These are phyloP conservation scores for Multifurca ochricompacta DNA, from an alignment of 768 basidiomycete genomes.

Conservation along the genomic window DNA sequence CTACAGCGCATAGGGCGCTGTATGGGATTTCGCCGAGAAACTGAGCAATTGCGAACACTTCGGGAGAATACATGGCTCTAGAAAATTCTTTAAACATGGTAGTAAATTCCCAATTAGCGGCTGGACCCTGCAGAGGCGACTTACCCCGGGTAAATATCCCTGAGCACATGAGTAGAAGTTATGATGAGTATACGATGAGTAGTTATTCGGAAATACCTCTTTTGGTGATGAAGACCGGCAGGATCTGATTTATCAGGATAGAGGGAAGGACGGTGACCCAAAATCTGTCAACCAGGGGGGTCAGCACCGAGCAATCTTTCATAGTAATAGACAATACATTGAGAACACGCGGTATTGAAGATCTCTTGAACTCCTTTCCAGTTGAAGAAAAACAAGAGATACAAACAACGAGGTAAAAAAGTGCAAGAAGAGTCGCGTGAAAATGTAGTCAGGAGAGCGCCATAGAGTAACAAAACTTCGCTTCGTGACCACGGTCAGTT, in stretches of 20 bases:
- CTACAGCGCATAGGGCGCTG: slow-evolving; percentile 56
- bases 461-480: slow-evolving; percentile 69
- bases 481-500: slow-evolving; percentile 57
- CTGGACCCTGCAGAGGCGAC: background rate
- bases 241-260: slow-evolving; percentile 72
- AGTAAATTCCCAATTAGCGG: background rate
- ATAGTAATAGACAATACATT: slow-evolving; percentile 42
- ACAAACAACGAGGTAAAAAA: slow-evolving; percentile 62
- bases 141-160: slow-evolving; percentile 32
- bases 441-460: slow-evolving; percentile 82
- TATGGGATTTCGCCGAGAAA: slow-evolving; percentile 77
- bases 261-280: slow-evolving; percentile 63
- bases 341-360: slow-evolving; percentile 77
- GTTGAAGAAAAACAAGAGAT: slow-evolving; percentile 71
- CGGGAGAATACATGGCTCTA: slow-evolving; percentile 79
- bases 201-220: slow-evolving; percentile 32
- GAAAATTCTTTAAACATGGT: slow-evolving; percentile 47
- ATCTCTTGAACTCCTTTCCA: slow-evolving; percentile 55
- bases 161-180: slow-evolving; percentile 8
- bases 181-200: background rate
- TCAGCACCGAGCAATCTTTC: background rate
- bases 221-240: slow-evolving; percentile 76
- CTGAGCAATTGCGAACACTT: slow-evolving; percentile 79
- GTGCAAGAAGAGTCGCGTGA: slow-evolving; percentile 73
- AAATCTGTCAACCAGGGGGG: slow-evolving; percentile 32